Evolutionary conservation across 768 basidiomycete genomes (phyloP).

Genomic region (Sporobolomyces pararoseus): DNA sequence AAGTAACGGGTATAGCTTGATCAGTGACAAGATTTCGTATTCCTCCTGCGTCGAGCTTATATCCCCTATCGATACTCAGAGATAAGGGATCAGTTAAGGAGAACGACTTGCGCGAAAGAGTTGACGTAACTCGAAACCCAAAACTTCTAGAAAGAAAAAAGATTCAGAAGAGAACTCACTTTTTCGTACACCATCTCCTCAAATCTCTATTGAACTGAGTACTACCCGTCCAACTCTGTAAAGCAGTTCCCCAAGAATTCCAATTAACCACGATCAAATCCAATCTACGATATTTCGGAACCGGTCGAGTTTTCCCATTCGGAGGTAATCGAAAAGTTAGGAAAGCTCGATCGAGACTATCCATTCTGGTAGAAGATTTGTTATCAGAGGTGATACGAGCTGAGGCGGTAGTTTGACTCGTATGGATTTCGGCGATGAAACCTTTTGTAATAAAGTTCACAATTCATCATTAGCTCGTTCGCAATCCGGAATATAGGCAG

Average conservation of each 20-base stretch:
- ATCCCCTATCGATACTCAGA: background rate
- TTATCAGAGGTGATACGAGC: background rate
- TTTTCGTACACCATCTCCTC: background rate
- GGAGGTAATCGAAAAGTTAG: background rate
- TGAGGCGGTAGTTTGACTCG: background rate
- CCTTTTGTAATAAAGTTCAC: background rate
- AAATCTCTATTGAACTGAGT: conserved; percentile 34
- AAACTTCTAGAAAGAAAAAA: background rate
- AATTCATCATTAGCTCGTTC: background rate
- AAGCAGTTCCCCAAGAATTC: conserved; percentile 7
- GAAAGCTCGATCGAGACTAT: background rate
- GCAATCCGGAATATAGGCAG: background rate
- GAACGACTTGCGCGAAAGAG: no score
- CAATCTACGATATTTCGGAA: conserved; percentile 11
- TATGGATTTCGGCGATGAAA: background rate
- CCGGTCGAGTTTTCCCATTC: background rate
- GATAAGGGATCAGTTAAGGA: no score
- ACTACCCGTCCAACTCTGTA: conserved; percentile 19
- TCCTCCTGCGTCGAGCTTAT: background rate
- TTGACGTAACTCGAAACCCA: background rate
- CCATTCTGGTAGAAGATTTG: background rate
- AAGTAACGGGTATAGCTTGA: background rate
- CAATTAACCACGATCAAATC: conserved; percentile 22
- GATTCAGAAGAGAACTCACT: background rate
- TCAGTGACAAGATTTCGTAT: background rate